Base-by-base conservation (phyloP, 2,329 filamentous ascomycete species). In the Colletotrichum cuscutae region DNA sequence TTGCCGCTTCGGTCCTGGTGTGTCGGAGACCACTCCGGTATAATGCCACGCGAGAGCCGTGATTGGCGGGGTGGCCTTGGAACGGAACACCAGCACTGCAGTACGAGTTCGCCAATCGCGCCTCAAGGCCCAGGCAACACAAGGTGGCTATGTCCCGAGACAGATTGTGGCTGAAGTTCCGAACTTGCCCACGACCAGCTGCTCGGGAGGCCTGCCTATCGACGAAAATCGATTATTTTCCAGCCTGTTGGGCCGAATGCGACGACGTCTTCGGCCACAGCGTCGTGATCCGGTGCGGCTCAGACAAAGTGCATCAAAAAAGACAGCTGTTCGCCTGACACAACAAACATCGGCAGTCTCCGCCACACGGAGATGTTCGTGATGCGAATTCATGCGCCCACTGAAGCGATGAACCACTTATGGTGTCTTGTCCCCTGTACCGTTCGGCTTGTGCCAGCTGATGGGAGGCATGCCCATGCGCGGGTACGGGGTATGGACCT, bases 1-100 rank as follows among this genome's bases (percentile, higher is more conserved):
- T 70, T 73, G 61, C 71, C 68, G 57, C 62, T 72, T 73, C 57
- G 37, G 71, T 71, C 26, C 58, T 73, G 68, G 71, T 66, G 68
- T 19, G 68, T 73, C 67, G 68, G 71, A 67, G 71, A 73, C 49
- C 22, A n/a, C 61, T 73, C 68, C 71, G 67, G 37, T 30, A 15
- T n/a, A 28, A 53, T 19, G n/a, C 6, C 30, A 28, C 46, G 57
- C 57, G 61, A 59, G 52, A 28, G 24, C 52, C 30, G 32, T 66
- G 57, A 72, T 73, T 73, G 71, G 71, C 53, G 49, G 58, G 49
- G 15, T 11, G 6, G n/a, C 53, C 57, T 54, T 53, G 62, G 42
- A 66, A 57, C 57, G 37, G 53, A 67, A 62, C 61, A 72, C 56
- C 49, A 52, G 60, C 71, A 32, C 42, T 9, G 19, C 30, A 46